phyloP scores from a whole-genome alignment of 257 asterid genomes.

The Verbena officinalis region DNA sequence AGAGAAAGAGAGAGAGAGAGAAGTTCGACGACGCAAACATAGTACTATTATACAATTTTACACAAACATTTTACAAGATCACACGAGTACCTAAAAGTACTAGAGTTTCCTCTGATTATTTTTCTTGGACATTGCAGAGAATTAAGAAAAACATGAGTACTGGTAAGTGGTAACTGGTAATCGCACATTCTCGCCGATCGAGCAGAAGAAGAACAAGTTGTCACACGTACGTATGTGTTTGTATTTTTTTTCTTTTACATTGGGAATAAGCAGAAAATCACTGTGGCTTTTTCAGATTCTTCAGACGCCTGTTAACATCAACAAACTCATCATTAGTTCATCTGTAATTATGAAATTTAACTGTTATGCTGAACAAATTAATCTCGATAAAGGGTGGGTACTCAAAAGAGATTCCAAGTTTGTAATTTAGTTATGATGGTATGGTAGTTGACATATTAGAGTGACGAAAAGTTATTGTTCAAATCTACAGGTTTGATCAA shows the following conservation, averaged over 20 bases:
- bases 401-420: background rate
- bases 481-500: too few relatives aligned
- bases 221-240: background rate
- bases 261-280: too few relatives aligned
- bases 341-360: too few relatives aligned
- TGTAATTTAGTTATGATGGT: too few relatives aligned
- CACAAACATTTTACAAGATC: slow-evolving; percentile 8
- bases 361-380: background rate
- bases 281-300: slow-evolving; percentile 38
- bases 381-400: background rate
- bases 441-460: too few relatives aligned
- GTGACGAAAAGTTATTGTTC: too few relatives aligned
- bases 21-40: background rate
- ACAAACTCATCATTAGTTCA: background rate
- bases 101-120: background rate
- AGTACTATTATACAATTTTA: slow-evolving; percentile 1
- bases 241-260: background rate
- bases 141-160: too few relatives aligned
- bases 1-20: too few relatives aligned
- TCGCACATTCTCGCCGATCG: too few relatives aligned
- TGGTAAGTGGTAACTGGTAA: too few relatives aligned
- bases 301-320: slow-evolving; percentile 34
- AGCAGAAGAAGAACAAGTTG: background rate
- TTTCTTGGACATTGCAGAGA: background rate
- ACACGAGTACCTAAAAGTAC: background rate